These are phyloP conservation scores for Asclepias syriaca DNA, from an alignment of 257 asterid species.

Conservation along the genomic window DNA sequence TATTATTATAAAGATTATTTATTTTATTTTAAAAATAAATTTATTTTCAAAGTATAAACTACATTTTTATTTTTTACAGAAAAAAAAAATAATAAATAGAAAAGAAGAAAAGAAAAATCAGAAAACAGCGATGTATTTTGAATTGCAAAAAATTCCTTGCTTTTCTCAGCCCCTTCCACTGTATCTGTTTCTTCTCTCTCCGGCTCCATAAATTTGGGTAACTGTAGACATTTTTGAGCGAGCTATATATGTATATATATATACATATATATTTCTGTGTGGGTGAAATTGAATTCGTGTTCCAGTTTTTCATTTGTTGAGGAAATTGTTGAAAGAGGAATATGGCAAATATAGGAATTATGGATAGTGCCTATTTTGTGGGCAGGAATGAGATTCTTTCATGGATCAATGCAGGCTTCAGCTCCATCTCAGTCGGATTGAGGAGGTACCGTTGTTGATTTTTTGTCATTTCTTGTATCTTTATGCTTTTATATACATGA, in stretches of 20 bases:
- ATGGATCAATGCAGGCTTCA: slow-evolving; percentile 83
- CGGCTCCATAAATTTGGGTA: slow-evolving; percentile 6
- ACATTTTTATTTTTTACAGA: no score
- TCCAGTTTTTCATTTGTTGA: slow-evolving; percentile 12
- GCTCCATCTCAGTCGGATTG: slow-evolving; percentile 73
- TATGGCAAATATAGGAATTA: slow-evolving; percentile 88
- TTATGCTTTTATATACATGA: not conserved
- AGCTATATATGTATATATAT: not conserved
- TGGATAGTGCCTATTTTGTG: slow-evolving; percentile 89
- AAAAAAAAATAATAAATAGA: no score
- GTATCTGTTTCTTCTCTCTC: not conserved
- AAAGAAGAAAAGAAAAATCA: no score
- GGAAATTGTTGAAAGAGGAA: slow-evolving; percentile 1
- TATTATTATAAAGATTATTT: no score
- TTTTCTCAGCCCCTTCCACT: slow-evolving; percentile 13
- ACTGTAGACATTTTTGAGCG: not conserved
- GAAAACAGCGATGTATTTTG: slow-evolving; percentile 25
- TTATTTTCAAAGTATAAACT: no score
- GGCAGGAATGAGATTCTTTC: slow-evolving; percentile 84
- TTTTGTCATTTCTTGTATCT: not conserved
- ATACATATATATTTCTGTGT: not conserved
- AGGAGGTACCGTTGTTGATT: slow-evolving; percentile 49
- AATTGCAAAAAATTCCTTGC: slow-evolving; percentile 47
- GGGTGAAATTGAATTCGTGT: slow-evolving; percentile 9
- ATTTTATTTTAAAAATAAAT: no score